Conservation (phyloP, 331 rosid genomes). For the Acacia concinna region DNA sequence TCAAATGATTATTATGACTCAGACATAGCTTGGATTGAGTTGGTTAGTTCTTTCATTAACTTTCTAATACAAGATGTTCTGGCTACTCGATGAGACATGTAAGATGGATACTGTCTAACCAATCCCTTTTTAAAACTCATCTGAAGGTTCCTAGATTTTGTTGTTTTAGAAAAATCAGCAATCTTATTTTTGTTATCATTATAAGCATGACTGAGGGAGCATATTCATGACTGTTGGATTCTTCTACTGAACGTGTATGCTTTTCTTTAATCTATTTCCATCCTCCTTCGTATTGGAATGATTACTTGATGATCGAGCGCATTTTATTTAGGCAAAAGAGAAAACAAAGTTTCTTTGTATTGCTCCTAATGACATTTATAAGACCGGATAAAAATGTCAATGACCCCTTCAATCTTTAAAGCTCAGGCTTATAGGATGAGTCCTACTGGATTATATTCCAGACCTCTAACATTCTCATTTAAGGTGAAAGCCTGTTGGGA, state of each 20-base stretch:
- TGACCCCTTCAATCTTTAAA: neutral
- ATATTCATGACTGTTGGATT: neutral
- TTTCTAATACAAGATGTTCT: slow-evolving; percentile 5
- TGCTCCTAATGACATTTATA: neutral
- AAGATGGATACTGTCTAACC: neutral
- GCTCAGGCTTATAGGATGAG: neutral
- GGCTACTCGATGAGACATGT: neutral
- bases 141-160: neutral
- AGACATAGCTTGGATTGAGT: slow-evolving; percentile 89
- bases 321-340: neutral
- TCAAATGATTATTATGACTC: slow-evolving; percentile 92
- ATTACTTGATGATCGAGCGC: neutral
- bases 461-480: neutral
- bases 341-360: neutral
- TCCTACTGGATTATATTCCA: neutral
- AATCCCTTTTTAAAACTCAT: neutral
- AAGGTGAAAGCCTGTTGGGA: neutral
- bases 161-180: neutral
- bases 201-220: neutral
- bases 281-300: neutral
- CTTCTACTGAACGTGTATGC: neutral
- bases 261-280: neutral
- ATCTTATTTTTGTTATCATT: slow-evolving; percentile 1
- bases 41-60: slow-evolving; percentile 62
- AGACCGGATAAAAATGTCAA: neutral